Base-by-base conservation (phyloP, 169 alveolate genomes). In the Sarcocystis neurona region DNA sequence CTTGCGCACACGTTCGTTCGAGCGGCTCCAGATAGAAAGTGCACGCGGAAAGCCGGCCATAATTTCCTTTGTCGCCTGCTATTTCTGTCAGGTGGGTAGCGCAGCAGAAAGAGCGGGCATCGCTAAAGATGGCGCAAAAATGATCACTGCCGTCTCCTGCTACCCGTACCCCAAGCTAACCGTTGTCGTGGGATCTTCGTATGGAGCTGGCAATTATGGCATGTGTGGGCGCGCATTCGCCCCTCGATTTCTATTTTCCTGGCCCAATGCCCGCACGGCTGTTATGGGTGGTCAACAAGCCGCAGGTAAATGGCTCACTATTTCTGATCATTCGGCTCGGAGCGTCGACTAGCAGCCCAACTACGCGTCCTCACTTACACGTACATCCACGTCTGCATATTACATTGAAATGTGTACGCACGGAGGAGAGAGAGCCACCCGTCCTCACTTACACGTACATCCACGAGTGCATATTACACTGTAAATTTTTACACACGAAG, bases 161-260 rank as follows among this genome's bases (percentile, higher is more conserved):
- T 93, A 96, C 18, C 93, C 93, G 34, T 97, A 94, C 27, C 98
- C 98, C 5, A 96, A 96, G 88, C 86, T 95, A 30, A 95, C 96
- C 30, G 89, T 94, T 15, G 41, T 95, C n/a, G 37, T 94, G 0
- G 97, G 96, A 74, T 95, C 95, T 47, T 77, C 93, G 15, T 94
- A 86, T 58, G 97, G 97, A 32, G 97, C 97, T 0, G 97, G 97
- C 0, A 96, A 96, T 89, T 96, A 95, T 79, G 98, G 97, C 50
- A 96, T 96, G 98, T 95, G 97, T 77, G 98, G 98, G 23, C 94
- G 98, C 63, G 98, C 97, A 53, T 96, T 91, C 84, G 93, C 93
- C 47, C 97, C 98, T 20, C 92, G 96, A 79, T 95, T 95, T 92
- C 79, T 96, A 47, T 96, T 91, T 93, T 90, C 91, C 89, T 95